Evolutionary conservation across 768 basidiomycete genomes (phyloP).

Genomic region (Lentinula boryana): DNA sequence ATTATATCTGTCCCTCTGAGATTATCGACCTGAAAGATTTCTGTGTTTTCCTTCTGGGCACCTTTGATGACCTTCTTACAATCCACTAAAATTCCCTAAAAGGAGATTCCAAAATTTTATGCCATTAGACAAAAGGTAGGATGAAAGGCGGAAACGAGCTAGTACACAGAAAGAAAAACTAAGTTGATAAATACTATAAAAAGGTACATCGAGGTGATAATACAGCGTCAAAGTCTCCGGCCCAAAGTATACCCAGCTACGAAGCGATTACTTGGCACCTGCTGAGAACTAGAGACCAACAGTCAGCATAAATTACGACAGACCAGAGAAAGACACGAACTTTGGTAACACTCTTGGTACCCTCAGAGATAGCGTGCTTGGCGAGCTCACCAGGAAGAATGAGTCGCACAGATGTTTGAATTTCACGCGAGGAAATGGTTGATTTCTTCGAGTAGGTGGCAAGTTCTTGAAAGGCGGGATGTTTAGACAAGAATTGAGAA

Average conservation of each 20-base stretch:
- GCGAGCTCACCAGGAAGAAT: constrained; percentile 96
- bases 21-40: too few relatives aligned
- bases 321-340: constrained; percentile 27
- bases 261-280: constrained; percentile 48
- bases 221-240: constrained; percentile 2
- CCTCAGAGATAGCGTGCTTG: constrained; percentile 93
- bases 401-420: constrained; percentile 93
- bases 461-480: constrained; percentile 55
- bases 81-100: too few relatives aligned
- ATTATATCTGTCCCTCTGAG: too few relatives aligned
- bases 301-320: background rate
- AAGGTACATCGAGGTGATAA: constrained; percentile 7
- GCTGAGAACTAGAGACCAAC: constrained; percentile 53
- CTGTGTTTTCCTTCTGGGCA: background rate
- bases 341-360: constrained; percentile 89
- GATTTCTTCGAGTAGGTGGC: constrained; percentile 98
- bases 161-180: background rate
- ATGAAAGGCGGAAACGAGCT: background rate
- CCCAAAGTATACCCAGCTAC: background rate
- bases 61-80: background rate
- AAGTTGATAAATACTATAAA: constrained; percentile 6
- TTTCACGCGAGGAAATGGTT: constrained; percentile 97
- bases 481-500: background rate
- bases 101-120: background rate
- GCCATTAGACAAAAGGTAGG: too few relatives aligned